A percentile compares a stretch with the other conserved stretches of the same genome.
Conservation (phyloP, 2,329 filamentous ascomycete genomes). For the Lachnellula cervina region DNA sequence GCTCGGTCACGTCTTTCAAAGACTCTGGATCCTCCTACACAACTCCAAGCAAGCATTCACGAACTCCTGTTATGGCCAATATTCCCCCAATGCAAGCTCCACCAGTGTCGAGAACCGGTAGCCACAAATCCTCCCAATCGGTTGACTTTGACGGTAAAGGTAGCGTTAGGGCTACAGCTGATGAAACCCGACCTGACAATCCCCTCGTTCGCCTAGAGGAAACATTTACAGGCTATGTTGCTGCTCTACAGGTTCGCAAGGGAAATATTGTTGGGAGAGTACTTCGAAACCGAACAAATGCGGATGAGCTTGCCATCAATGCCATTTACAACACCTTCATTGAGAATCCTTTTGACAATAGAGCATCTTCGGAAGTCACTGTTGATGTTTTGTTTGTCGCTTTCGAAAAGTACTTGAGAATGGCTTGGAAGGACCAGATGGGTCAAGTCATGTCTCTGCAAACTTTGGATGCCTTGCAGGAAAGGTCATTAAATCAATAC, state of each 20-base stretch:
- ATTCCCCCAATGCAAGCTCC: conserved; percentile 38
- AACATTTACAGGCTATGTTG: conserved; percentile 76
- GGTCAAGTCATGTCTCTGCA: conserved; percentile 74
- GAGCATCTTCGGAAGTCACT: conserved; percentile 67
- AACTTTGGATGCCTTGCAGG: conserved; percentile 69
- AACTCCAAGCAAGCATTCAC: conserved; percentile 30
- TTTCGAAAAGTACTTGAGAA: conserved; percentile 87
- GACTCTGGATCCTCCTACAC: conserved; percentile 35
- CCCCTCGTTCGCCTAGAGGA: conserved; percentile 73
- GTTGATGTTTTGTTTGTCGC: conserved; percentile 85
- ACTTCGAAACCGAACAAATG: conserved; percentile 62
- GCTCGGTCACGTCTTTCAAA: conserved; percentile 37
- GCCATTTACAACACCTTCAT: conserved; percentile 86
- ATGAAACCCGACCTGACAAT: conserved; percentile 55
- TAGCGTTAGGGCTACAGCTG: conserved; percentile 36
- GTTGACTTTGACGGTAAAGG: conserved; percentile 27
- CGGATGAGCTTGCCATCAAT: conserved; percentile 77
- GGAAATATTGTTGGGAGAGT: conserved; percentile 79
- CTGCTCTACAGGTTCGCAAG: conserved; percentile 77
- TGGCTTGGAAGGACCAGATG: conserved; percentile 85
- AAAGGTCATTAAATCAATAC: conserved; percentile 58
- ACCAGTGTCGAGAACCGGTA: conserved; percentile 24
- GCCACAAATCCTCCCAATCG: conserved; percentile 27
- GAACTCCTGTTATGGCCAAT: conserved; percentile 35
- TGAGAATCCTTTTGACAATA: conserved; percentile 74